These are phyloP conservation scores for Tolypocladium tundrense DNA, from an alignment of 2,329 filamentous ascomycete genomes.

Conservation along the genomic window DNA sequence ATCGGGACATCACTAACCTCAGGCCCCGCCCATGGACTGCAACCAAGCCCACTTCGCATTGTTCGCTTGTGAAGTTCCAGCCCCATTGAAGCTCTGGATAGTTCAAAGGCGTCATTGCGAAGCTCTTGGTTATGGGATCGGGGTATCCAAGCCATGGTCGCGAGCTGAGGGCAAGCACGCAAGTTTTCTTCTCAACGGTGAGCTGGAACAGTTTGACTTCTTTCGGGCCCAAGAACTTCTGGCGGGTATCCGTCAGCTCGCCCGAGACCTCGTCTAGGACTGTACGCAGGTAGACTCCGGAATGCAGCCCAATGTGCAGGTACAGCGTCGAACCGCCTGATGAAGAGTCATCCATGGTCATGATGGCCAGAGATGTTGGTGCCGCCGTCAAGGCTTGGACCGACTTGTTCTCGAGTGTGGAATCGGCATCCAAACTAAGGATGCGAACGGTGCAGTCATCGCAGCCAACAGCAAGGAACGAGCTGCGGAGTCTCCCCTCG, in stretches of 20 bases:
- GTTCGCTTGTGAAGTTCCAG: conserved; percentile 93
- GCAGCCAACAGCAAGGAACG: conserved; percentile 90
- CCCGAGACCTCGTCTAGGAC: conserved; percentile 93
- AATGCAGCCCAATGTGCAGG: conserved; percentile 90
- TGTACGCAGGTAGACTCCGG: conserved; percentile 90
- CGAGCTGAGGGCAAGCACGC: conserved; percentile 82
- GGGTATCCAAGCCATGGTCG: conserved; percentile 95
- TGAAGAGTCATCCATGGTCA: conserved; percentile 90
- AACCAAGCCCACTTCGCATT: conserved; percentile 88
- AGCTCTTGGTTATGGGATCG: conserved; percentile 74
- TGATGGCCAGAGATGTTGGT: conserved; percentile 80
- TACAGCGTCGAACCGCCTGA: conserved; percentile 83
- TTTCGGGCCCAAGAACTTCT: conserved; percentile 87
- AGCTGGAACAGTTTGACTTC: conserved; percentile 85
- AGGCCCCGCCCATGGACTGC: conserved; percentile 84
- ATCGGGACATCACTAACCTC: conserved; percentile 45
- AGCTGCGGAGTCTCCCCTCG: conserved; percentile 77
- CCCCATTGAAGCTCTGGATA: conserved; percentile 85
- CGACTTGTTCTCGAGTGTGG: conserved; percentile 84
- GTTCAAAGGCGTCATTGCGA: conserved; percentile 85
- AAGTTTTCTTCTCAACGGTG: conserved; percentile 73
- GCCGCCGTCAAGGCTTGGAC: conserved; percentile 88
- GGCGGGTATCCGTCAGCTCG: conserved; percentile 87
- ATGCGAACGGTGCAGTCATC: conserved; percentile 95
- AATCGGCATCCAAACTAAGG: conserved; percentile 79